Evolutionary conservation across 108 stramenopile genomes (phyloP).

Genomic region (Cyclotella atomus): DNA sequence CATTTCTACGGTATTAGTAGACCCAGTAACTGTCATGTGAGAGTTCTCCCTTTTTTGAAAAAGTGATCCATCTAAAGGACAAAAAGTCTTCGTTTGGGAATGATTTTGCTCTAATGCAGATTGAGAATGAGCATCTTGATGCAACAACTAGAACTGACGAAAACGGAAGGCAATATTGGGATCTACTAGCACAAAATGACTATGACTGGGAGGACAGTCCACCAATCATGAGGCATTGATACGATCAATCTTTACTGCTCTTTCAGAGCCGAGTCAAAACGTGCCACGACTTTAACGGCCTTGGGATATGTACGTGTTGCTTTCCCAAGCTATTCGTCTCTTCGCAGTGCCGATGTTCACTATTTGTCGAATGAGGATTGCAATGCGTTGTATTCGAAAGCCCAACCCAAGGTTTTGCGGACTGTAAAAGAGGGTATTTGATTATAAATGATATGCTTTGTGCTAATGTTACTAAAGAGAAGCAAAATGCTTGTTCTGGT

Average conservation of each 20-base stretch:
- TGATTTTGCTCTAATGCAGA: conserved; percentile 19
- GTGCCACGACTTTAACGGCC: conserved; percentile 18
- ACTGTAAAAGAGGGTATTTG: neutral
- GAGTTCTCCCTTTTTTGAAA: too few relatives aligned
- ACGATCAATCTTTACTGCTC: conserved; percentile 1
- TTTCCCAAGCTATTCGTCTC: conserved; percentile 9
- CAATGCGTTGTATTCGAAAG: conserved; percentile 5
- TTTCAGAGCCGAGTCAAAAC: conserved; percentile 5
- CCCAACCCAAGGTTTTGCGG: neutral
- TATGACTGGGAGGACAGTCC: conserved; percentile 10
- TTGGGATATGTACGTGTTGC: conserved; percentile 14
- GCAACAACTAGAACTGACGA: neutral
- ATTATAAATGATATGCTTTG: conserved; percentile 42
- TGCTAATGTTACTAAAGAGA: conserved; percentile 23
- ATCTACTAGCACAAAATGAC: neutral
- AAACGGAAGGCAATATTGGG: conserved; percentile 13
- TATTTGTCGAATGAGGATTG: conserved; percentile 22
- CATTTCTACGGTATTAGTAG: too few relatives aligned
- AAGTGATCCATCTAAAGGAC: conserved; percentile 40
- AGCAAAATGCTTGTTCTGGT: conserved; percentile 46
- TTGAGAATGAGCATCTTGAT: conserved; percentile 15
- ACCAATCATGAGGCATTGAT: conserved; percentile 35
- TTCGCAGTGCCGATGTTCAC: conserved; percentile 17
- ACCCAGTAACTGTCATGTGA: too few relatives aligned
- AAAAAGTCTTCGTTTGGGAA: neutral